Conservation (phyloP, 139 green algal genomes). For the Tetraselmis striata region DNA sequence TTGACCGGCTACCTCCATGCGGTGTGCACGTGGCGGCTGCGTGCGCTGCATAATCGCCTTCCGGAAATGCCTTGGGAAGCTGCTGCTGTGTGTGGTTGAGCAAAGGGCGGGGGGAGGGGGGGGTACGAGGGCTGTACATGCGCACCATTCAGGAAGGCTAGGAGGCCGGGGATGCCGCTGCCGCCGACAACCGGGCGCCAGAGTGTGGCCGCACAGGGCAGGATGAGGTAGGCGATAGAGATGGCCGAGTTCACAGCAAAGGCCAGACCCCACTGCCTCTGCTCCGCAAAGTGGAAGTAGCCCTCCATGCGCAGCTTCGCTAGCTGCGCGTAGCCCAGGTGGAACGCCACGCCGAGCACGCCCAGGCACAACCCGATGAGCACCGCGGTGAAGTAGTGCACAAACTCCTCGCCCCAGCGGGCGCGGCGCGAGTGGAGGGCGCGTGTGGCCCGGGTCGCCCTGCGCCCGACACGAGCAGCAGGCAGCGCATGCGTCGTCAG, state of each 20-base stretch:
- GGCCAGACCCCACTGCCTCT: not conserved
- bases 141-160: not conserved
- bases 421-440: not conserved
- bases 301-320: not conserved
- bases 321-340: not conserved
- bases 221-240: not conserved
- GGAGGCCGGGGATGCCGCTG: not conserved
- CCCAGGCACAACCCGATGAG: not conserved
- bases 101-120: too few species aligned
- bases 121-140: too few species aligned
- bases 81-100: too few species aligned
- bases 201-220: not conserved
- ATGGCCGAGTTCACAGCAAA: not conserved
- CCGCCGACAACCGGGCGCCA: not conserved
- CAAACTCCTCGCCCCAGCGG: not conserved
- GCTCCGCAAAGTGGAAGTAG: not conserved
- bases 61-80: too few species aligned
- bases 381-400: not conserved
- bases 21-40: too few species aligned
- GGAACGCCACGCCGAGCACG: not conserved
- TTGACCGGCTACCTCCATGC: too few species aligned
- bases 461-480: too few species aligned
- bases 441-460: not conserved
- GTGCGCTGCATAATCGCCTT: too few species aligned
- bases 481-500: too few species aligned